phyloP scores from a whole-genome alignment of 345 rosid genomes.

The Pistacia vera region DNA sequence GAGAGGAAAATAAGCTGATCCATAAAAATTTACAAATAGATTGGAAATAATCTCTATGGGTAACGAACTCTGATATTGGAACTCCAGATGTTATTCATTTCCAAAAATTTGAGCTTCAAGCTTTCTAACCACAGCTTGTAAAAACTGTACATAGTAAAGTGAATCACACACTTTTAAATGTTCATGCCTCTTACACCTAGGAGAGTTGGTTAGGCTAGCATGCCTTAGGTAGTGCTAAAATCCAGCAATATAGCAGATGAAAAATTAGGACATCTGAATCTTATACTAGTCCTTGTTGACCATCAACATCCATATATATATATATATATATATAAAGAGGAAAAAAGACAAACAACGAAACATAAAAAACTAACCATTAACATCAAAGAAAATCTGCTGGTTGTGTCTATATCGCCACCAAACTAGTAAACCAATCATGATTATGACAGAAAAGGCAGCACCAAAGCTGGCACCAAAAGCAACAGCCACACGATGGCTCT shows the following conservation, averaged over 20 bases:
- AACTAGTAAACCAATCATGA: slow-evolving; percentile 58
- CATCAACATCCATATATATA: background rate
- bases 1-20: background rate
- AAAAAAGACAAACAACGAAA: background rate
- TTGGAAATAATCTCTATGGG: background rate
- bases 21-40: background rate
- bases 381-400: slow-evolving; percentile 96
- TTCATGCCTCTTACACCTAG: background rate
- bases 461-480: slow-evolving; percentile 89
- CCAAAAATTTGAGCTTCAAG: background rate
- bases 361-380: slow-evolving; percentile 66
- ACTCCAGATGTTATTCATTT: background rate
- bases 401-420: slow-evolving; percentile 94
- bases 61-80: background rate
- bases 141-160: background rate
- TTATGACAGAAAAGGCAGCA: slow-evolving; percentile 64
- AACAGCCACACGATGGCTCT: slow-evolving; percentile 67
- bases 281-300: background rate
- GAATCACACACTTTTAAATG: background rate
- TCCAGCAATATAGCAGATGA: background rate
- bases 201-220: background rate
- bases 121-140: background rate
- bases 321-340: too few relatives aligned
- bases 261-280: slow-evolving; percentile 1
- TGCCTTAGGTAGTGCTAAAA: background rate